These are phyloP conservation scores for Plasmodium knowlesi DNA, from an alignment of 169 alveolate species.

Conservation along the genomic window DNA sequence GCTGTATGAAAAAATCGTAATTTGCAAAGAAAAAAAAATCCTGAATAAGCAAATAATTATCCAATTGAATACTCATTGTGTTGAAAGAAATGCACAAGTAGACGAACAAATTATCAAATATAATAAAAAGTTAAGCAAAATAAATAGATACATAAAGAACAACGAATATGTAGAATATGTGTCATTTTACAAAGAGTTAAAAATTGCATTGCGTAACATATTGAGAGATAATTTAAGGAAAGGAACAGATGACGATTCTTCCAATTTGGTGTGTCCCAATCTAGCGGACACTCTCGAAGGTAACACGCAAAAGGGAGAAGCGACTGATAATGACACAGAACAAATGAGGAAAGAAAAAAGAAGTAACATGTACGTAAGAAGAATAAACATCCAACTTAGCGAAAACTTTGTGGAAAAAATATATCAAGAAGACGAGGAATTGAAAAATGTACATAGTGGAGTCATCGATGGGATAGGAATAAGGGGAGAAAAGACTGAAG, in stretches of 20 bases:
- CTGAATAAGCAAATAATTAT: slow-evolving; percentile 2
- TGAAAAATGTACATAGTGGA: not conserved
- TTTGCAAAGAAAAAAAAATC: slow-evolving; percentile 23
- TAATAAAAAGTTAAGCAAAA: slow-evolving; percentile 55
- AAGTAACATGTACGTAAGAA: slow-evolving; percentile 1
- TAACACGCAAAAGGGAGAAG: not conserved
- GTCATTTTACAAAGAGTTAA: slow-evolving; percentile 51
- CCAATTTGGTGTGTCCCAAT: not conserved
- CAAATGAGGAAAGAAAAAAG: not conserved
- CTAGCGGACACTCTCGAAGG: not conserved
- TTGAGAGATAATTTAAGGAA: slow-evolving; percentile 15
- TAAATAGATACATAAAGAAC: slow-evolving; percentile 30
- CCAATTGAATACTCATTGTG: not conserved
- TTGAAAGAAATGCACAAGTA: slow-evolving; percentile 30
- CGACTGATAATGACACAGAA: not conserved
- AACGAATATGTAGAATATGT: slow-evolving; percentile 19
- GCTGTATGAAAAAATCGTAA: slow-evolving; percentile 24
- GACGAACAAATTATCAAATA: slow-evolving; percentile 51
- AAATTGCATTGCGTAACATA: not conserved
- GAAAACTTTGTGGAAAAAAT: slow-evolving; percentile 25
- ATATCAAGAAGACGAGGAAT: slow-evolving; percentile 4
- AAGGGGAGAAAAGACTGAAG: not conserved
- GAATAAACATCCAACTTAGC: slow-evolving; percentile 21
- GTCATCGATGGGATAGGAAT: not conserved
- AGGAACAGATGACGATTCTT: not conserved